These are phyloP conservation scores for Dactylis glomerata DNA, from an alignment of 176 grass and related monocot genomes.

Conservation along the genomic window DNA sequence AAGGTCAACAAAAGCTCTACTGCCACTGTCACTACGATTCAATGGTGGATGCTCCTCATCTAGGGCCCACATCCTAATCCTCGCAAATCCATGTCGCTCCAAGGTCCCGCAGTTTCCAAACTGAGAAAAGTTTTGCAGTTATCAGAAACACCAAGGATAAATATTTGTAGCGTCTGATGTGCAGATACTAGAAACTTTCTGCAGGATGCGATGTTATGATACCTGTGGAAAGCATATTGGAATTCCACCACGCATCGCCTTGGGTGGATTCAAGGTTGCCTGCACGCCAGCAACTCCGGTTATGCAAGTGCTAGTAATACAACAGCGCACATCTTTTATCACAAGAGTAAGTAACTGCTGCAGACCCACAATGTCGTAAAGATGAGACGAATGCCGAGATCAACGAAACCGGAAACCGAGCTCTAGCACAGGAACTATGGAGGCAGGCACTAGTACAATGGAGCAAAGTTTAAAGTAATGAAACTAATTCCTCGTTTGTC, in stretches of 20 bases:
- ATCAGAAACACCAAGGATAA: not conserved
- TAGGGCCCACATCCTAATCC: conserved; percentile 77
- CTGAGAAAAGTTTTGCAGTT: conserved; percentile 26
- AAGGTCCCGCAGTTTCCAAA: conserved; percentile 72
- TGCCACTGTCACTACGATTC: conserved; percentile 28
- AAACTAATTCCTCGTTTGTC: not conserved
- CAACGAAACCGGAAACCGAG: not conserved
- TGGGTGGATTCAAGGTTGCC: conserved; percentile 85
- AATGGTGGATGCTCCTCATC: conserved; percentile 51
- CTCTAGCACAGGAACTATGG: not conserved
- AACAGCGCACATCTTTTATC: not conserved
- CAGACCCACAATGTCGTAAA: not conserved
- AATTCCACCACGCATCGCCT: conserved; percentile 87
- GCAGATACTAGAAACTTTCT: not conserved
- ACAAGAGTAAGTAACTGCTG: not conserved
- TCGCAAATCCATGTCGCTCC: conserved; percentile 93
- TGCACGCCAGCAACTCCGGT: conserved; percentile 27
- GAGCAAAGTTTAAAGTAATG: not conserved
- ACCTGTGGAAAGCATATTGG: conserved; percentile 95
- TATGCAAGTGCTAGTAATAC: not conserved
- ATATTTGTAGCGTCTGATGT: not conserved
- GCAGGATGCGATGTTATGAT: not conserved
- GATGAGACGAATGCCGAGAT: not conserved
- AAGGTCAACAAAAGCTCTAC: conserved; percentile 59
- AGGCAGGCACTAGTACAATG: not conserved